These are phyloP conservation scores for Xylariaceae sp. DNA, from an alignment of 2,329 filamentous ascomycete genomes.

Conservation along the genomic window DNA sequence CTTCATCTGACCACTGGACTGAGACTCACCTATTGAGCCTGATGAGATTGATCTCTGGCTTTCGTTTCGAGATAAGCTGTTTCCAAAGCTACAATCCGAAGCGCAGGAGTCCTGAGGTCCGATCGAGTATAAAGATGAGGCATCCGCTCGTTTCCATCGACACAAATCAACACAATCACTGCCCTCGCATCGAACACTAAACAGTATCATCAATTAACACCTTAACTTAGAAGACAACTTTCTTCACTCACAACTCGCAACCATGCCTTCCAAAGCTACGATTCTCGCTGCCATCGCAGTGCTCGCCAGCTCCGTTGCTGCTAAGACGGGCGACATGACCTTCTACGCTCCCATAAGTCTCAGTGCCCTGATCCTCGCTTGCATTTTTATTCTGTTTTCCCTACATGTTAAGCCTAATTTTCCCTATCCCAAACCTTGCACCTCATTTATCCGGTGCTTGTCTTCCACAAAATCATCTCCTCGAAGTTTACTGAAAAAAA, in stretches of 20 bases:
- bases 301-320: constrained; percentile 8
- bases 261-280: constrained; percentile 9
- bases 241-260: neutral
- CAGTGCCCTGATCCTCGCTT: neutral
- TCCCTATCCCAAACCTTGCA: too few relatives aligned
- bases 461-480: too few relatives aligned
- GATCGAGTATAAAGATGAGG: too few relatives aligned
- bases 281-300: constrained; percentile 13
- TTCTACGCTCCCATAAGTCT: constrained; percentile 13
- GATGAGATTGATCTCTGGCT: too few relatives aligned
- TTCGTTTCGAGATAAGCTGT: too few relatives aligned
- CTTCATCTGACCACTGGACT: too few relatives aligned
- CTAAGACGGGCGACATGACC: constrained; percentile 12
- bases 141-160: too few relatives aligned
- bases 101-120: too few relatives aligned
- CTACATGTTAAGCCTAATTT: neutral
- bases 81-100: too few relatives aligned
- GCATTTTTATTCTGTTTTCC: neutral
- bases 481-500: too few relatives aligned
- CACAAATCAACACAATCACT: neutral
- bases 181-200: neutral
- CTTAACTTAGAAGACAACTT: neutral
- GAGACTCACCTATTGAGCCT: too few relatives aligned
- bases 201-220: neutral
- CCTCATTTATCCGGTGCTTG: too few relatives aligned